Conservation (phyloP, 2,329 filamentous ascomycete genomes). For the Lasiodiplodia sp. region DNA sequence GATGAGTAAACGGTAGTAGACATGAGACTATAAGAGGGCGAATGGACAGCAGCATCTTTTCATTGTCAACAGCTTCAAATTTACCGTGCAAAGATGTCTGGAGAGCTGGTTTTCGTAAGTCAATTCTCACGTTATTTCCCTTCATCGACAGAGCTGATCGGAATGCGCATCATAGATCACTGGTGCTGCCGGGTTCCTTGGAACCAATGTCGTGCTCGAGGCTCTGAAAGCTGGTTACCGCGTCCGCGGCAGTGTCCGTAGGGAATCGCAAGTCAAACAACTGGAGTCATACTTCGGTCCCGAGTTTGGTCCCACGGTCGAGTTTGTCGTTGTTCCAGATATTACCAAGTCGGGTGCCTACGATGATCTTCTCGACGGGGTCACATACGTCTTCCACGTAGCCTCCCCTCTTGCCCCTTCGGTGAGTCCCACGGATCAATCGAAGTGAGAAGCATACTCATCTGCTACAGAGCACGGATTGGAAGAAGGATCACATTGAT, state of each 20-base stretch:
- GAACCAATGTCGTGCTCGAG: conserved; percentile 28
- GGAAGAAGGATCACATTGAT: conserved; percentile 36
- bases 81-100: conserved; percentile 3
- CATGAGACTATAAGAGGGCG: background rate
- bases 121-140: background rate
- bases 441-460: background rate
- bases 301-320: conserved; percentile 26
- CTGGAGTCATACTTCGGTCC: conserved; percentile 31
- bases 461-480: conserved; percentile 26
- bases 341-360: conserved; percentile 33
- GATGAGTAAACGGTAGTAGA: background rate
- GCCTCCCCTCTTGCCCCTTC: conserved; percentile 39
- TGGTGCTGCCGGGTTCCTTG: conserved; percentile 29
- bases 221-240: conserved; percentile 30
- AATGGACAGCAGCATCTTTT: background rate
- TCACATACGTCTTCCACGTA: conserved; percentile 40
- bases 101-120: conserved; percentile 25
- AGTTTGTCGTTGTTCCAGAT: conserved; percentile 34
- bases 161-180: conserved; percentile 1
- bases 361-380: conserved; percentile 34
- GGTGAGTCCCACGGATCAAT: background rate
- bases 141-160: background rate
- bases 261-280: conserved; percentile 32
- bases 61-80: background rate
- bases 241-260: conserved; percentile 29